Base-by-base conservation (phyloP, 371 early-diverging fungal genomes). In the Rhizopus sp. region DNA sequence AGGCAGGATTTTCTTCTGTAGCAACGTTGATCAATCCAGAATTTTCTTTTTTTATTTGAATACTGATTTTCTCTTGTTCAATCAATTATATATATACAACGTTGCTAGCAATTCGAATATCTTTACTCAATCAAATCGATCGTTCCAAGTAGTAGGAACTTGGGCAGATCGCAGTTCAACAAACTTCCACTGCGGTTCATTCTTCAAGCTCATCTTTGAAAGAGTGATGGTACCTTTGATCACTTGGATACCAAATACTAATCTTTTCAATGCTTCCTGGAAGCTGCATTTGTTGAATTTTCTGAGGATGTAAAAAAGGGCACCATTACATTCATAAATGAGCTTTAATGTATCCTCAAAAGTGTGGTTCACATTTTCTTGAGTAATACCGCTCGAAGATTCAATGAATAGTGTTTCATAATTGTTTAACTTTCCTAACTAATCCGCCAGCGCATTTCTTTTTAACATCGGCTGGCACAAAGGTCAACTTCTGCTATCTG, bases 271-370 rank as follows among this genome's bases (percentile, higher is more conserved):
- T 5, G 46, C 55, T 16, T 46, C 45, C 45, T 55, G 5, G 1
- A 47, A 46, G 7, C 30, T n/a, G 38, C 48, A 33, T 0, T 40
- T 56, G 16, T 55, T 55, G 6, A 8, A 23, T 3, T 35, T 37
- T 9, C 48, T 32, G 38, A 48, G 40, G 0, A 49, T 32, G 7
- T 49, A 49, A 5, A 5, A 49, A 4, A 49, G n/a, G 3, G 32
- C 34, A 49, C 49, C 49, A 34, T 49, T 49, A 15, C 49, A 49
- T 32, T 49, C 49, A 15, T 3, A 4, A 6, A 49, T 33, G 33
- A 48, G 39, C 15, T 56, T 56, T 32, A 56, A 29, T 9, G 56
- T 39, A 15, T 56, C 49, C 15, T 56, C 48, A n/a, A 56, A 15
- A 32, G 49, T 56, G 39, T 56, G 56, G 4, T 1, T 31, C 16